A percentile compares a stretch with the other conserved stretches of the same genome.
These are phyloP conservation scores for Pseudoneurospora amorphoporcata DNA, from an alignment of 495 filamentous ascomycete genomes.

Conservation along the genomic window DNA sequence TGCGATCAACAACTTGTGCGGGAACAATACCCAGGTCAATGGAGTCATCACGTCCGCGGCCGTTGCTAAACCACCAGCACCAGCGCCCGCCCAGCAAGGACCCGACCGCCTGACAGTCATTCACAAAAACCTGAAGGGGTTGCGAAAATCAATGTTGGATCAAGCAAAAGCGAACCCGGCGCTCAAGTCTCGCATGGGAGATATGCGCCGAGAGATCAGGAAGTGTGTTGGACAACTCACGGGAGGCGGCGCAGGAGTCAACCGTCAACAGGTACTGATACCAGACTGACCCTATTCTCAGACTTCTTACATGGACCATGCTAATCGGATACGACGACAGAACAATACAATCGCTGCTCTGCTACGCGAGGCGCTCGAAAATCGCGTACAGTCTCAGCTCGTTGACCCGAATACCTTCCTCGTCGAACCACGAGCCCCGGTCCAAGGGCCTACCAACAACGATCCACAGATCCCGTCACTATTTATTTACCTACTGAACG, in stretches of 20 bases:
- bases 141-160: conserved; percentile 49
- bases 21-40: conserved; percentile 2
- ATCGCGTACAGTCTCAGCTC: conserved; percentile 38
- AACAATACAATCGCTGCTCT: conserved; percentile 38
- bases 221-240: conserved; percentile 68
- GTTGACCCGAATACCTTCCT: conserved; percentile 63
- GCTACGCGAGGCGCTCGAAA: conserved; percentile 30
- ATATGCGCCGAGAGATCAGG: conserved; percentile 61
- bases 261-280: conserved; percentile 43
- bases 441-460: conserved; percentile 42
- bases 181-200: conserved; percentile 58
- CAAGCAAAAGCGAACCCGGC: conserved; percentile 32
- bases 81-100: not conserved
- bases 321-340: conserved; percentile 4
- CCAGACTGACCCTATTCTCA: not conserved
- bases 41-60: not conserved
- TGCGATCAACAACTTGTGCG: not conserved
- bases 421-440: conserved; percentile 42
- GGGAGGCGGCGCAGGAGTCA: conserved; percentile 45
- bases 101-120: conserved; percentile 50
- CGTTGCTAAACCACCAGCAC: not conserved
- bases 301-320: not conserved
- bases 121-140: conserved; percentile 60
- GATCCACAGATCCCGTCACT: conserved; percentile 50
- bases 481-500: conserved; percentile 74